Evolutionary conservation across 345 rosid species (phyloP).

Genomic region (Kandelia obovata): DNA sequence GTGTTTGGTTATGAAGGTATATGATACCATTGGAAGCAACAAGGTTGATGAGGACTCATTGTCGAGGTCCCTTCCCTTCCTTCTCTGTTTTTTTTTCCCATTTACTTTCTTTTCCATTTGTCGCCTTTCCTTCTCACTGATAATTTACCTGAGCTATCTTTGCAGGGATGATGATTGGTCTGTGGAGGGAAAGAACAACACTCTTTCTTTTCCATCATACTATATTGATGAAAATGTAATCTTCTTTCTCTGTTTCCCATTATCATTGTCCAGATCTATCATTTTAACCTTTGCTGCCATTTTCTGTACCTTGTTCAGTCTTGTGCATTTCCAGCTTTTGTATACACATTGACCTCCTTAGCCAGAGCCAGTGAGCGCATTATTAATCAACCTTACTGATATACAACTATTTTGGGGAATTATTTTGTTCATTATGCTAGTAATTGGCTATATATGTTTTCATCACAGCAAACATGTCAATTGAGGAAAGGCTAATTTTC

Average conservation of each 20-base stretch:
- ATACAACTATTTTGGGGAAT: neutral
- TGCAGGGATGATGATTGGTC: conserved; percentile 94
- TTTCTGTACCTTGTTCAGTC: conserved; percentile 9
- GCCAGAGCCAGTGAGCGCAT: neutral
- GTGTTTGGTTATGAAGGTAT: conserved; percentile 56
- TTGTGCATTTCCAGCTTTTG: neutral
- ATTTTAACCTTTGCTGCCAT: conserved; percentile 17
- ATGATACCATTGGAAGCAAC: conserved; percentile 78
- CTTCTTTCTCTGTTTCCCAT: conserved; percentile 7
- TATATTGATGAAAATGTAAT: conserved; percentile 97
- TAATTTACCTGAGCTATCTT: conserved; percentile 2
- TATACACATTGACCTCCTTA: neutral
- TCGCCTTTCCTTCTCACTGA: neutral
- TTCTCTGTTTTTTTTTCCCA: neutral
- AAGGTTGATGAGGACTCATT: conserved; percentile 61
- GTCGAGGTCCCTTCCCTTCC: conserved; percentile 51
- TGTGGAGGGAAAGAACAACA: conserved; percentile 62
- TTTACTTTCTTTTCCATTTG: neutral
- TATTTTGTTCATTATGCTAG: conserved; percentile 7
- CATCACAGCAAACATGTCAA: neutral
- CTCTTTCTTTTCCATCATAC: conserved; percentile 78
- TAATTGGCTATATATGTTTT: neutral
- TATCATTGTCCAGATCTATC: conserved; percentile 18
- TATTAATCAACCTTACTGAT: too few species aligned
- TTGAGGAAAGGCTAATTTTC: conserved; percentile 1